These are phyloP conservation scores for Tilletia horrida DNA, from an alignment of 1,284 basidiomycete genomes.

Conservation along the genomic window DNA sequence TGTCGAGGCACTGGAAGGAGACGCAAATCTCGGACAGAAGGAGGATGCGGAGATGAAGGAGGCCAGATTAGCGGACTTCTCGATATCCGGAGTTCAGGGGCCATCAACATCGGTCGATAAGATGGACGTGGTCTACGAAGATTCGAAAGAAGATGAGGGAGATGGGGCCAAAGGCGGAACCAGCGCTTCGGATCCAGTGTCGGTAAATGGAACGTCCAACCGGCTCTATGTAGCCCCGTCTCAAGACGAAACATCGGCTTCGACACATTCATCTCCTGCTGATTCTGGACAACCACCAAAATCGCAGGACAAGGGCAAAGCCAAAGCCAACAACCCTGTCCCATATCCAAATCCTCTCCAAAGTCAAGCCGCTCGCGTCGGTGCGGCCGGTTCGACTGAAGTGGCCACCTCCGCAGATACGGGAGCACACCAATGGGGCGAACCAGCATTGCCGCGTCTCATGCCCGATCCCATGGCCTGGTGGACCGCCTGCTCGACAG, in stretches of 20 bases:
- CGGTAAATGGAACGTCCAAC: background rate
- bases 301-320: conserved; percentile 28
- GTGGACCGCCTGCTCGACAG: conserved; percentile 40
- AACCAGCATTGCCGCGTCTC: conserved; percentile 3
- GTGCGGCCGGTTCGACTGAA: conserved; percentile 25
- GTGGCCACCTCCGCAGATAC: no score
- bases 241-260: background rate
- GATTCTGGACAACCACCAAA: background rate
- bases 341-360: conserved; percentile 1
- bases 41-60: background rate
- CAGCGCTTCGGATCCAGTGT: background rate
- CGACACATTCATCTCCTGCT: background rate
- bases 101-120: background rate
- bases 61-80: background rate
- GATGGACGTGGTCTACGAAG: conserved; percentile 8
- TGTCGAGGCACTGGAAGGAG: background rate
- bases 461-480: conserved; percentile 28
- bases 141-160: background rate
- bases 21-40: background rate
- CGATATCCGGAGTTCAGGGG: background rate
- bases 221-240: background rate
- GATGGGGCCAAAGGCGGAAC: background rate
- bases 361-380: background rate
- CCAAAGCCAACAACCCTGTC: conserved; percentile 17
- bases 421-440: background rate